Evolutionary conservation across 768 basidiomycete species (phyloP).

Genomic region (Clitopilus hobsonii): DNA sequence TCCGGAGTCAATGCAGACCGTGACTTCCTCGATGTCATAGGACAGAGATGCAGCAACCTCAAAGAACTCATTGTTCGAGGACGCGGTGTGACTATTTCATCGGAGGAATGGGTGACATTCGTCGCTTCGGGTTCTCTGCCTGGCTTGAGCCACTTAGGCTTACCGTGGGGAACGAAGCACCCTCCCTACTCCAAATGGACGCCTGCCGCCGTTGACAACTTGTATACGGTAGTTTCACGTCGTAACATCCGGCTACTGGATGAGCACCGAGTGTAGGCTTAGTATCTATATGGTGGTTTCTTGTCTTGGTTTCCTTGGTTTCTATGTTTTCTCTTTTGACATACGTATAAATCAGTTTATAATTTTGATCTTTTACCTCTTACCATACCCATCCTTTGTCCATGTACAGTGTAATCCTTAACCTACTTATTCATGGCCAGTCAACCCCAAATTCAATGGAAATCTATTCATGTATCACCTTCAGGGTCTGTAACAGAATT

Average conservation of each 20-base stretch:
- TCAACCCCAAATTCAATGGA: background rate
- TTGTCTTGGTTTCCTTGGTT: conserved; percentile 1
- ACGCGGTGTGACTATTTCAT: conserved; percentile 28
- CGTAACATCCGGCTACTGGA: conserved; percentile 15
- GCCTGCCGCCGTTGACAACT: conserved; percentile 8
- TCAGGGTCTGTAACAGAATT: background rate
- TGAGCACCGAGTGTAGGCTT: background rate
- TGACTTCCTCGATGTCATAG: conserved; percentile 28
- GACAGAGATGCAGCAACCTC: conserved; percentile 29
- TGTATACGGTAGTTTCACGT: conserved; percentile 14
- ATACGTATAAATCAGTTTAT: background rate
- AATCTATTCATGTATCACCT: background rate
- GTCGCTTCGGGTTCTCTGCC: conserved; percentile 29
- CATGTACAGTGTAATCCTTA: background rate
- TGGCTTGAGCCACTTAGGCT: conserved; percentile 26
- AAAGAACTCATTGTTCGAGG: conserved; percentile 37
- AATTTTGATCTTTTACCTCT: background rate
- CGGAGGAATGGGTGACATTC: conserved; percentile 38
- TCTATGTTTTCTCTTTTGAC: background rate
- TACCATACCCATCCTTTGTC: background rate
- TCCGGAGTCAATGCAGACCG: conserved; percentile 34
- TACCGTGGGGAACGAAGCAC: conserved; percentile 33
- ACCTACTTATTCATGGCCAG: too few species aligned
- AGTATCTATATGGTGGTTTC: background rate
- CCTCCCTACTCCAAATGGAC: conserved; percentile 39